A percentile compares a stretch with the other conserved stretches of the same genome.
phyloP scores from a whole-genome alignment of 169 alveolate species.

The Amoebophrya sp. region DNA sequence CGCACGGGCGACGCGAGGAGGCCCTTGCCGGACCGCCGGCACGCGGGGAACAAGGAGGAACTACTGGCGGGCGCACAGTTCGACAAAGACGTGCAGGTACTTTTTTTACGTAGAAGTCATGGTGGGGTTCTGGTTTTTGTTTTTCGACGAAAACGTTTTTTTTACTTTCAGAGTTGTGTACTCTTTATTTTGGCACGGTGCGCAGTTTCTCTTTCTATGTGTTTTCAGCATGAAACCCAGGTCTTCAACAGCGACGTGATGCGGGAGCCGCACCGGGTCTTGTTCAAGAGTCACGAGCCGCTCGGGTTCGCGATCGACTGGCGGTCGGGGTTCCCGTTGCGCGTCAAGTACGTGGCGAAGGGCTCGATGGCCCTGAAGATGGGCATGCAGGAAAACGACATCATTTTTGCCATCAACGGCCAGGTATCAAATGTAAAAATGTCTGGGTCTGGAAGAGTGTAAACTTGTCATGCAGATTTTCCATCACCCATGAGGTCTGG shows the following conservation, averaged over 20 bases:
- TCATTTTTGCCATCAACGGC: slow-evolving; percentile 9
- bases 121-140: neutral
- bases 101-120: neutral
- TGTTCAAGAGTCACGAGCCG: neutral
- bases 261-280: neutral
- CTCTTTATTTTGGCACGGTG: no score
- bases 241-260: neutral
- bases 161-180: no score
- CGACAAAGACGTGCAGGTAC: neutral
- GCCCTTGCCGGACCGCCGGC: neutral
- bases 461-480: no score
- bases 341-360: slow-evolving; percentile 6
- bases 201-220: neutral
- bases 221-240: neutral
- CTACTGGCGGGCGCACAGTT: neutral
- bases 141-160: no score
- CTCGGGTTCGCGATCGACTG: neutral
- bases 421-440: no score
- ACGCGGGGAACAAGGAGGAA: neutral
- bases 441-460: no score
- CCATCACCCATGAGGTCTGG: no score
- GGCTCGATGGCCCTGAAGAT: neutral
- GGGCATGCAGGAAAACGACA: neutral
- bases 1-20: neutral
- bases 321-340: neutral